Evolutionary conservation across 495 filamentous ascomycete genomes (phyloP).

Genomic region (Talaromyces liani): DNA sequence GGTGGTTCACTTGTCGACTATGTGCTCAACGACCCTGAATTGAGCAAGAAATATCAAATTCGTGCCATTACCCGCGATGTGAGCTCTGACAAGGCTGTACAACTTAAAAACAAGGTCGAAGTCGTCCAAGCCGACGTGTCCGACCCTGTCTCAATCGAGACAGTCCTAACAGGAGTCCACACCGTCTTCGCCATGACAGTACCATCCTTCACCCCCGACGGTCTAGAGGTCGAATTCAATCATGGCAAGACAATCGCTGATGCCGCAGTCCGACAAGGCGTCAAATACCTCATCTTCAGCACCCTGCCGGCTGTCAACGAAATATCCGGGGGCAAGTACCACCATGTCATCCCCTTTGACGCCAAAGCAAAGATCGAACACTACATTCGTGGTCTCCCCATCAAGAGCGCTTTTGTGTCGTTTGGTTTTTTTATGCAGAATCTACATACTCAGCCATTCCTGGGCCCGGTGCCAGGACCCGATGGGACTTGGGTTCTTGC

Average conservation of each 20-base stretch:
- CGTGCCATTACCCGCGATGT: too few relatives aligned
- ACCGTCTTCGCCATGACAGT: neutral
- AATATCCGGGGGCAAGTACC: neutral
- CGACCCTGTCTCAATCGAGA: neutral
- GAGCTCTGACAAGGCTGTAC: too few relatives aligned
- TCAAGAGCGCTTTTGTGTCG: neutral
- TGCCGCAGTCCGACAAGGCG: neutral
- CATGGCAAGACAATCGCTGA: neutral
- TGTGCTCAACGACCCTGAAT: too few relatives aligned
- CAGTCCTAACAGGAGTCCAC: too few relatives aligned
- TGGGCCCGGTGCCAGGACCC: too few relatives aligned
- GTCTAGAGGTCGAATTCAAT: neutral
- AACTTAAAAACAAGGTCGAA: neutral
- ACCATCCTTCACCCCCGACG: neutral
- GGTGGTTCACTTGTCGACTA: too few relatives aligned
- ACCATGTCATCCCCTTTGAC: neutral
- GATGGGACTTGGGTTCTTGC: too few relatives aligned
- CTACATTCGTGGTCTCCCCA: neutral
- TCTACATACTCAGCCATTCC: too few relatives aligned
- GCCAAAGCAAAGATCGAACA: neutral
- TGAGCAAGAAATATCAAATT: too few relatives aligned
- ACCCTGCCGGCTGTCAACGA: neutral
- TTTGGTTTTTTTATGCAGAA: neutral
- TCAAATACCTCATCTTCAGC: neutral
- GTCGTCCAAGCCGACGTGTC: neutral